phyloP scores from a whole-genome alignment of 805 yeast species.

The Saturnispora galanensis region DNA sequence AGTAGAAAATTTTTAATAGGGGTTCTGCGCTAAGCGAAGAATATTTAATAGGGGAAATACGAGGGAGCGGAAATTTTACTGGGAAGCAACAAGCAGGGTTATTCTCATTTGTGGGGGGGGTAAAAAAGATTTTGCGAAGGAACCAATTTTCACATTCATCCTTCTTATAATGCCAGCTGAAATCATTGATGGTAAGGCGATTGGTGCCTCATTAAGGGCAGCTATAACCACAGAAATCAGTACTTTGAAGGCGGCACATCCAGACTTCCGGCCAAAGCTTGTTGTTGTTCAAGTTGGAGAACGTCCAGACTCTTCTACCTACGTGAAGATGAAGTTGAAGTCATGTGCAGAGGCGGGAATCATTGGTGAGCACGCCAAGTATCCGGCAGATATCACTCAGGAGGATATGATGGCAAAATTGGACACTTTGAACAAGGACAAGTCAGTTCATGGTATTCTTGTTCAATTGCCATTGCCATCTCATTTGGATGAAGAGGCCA shows the following conservation, averaged over 20 bases:
- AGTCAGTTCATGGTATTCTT: slow-evolving; percentile 72
- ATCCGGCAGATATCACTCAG: slow-evolving; percentile 55
- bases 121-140: neutral
- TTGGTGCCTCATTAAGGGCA: slow-evolving; percentile 38
- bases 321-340: slow-evolving; percentile 83
- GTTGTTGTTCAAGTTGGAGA: slow-evolving; percentile 85
- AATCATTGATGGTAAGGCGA: slow-evolving; percentile 51
- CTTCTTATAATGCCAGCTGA: slow-evolving; percentile 22
- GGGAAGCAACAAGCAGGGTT: too few relatives aligned
- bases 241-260: slow-evolving; percentile 30
- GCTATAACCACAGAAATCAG: slow-evolving; percentile 43
- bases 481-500: slow-evolving; percentile 63
- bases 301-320: slow-evolving; percentile 84
- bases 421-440: slow-evolving; percentile 59
- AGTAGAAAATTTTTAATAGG: too few relatives aligned
- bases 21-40: too few relatives aligned
- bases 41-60: too few relatives aligned
- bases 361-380: slow-evolving; percentile 51
- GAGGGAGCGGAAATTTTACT: too few relatives aligned
- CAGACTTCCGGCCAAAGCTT: slow-evolving; percentile 61
- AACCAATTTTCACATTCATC: neutral
- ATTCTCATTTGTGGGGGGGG: too few relatives aligned
- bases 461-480: slow-evolving; percentile 86
- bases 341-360: slow-evolving; percentile 83
- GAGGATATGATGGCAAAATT: slow-evolving; percentile 50